These are phyloP conservation scores for Ceratocystis ficicola DNA, from an alignment of 2,329 filamentous ascomycete genomes.

Conservation along the genomic window DNA sequence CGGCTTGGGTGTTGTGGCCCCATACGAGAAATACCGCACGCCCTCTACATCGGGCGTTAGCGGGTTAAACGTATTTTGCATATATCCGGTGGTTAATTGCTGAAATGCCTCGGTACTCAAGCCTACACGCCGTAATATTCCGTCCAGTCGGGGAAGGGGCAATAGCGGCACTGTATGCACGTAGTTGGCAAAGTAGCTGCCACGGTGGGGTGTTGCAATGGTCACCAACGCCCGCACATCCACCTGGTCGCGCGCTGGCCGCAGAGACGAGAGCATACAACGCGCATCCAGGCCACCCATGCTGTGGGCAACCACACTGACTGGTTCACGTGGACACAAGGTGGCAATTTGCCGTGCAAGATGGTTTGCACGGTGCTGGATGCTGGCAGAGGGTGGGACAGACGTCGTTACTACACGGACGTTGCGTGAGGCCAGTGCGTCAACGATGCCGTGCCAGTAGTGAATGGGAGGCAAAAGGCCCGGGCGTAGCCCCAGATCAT, in stretches of 20 bases:
- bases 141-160: constrained; percentile 44
- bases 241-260: constrained; percentile 32
- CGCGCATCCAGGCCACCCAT: constrained; percentile 55
- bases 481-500: background rate
- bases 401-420: constrained; percentile 47
- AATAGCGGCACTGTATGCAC: constrained; percentile 34
- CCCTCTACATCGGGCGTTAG: constrained; percentile 40
- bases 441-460: constrained; percentile 54
- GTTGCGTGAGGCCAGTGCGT: constrained; percentile 43
- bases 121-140: constrained; percentile 39
- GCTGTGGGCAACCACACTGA: constrained; percentile 64
- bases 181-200: constrained; percentile 45
- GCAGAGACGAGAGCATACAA: constrained; percentile 50
- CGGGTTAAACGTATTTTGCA: constrained; percentile 48
- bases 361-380: constrained; percentile 47
- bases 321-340: constrained; percentile 37
- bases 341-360: constrained; percentile 43
- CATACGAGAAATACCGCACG: constrained; percentile 52
- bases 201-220: constrained; percentile 44
- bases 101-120: constrained; percentile 48
- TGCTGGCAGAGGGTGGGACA: constrained; percentile 49
- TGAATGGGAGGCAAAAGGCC: constrained; percentile 41
- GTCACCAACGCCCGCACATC: constrained; percentile 42
- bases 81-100: constrained; percentile 48
- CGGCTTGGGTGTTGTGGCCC: constrained; percentile 38